Percentiles rank a stretch among this genome's conserved stretches.
Evolutionary conservation across 176 grass and related monocot species (phyloP).

Genomic region (Neostapfia colusana): DNA sequence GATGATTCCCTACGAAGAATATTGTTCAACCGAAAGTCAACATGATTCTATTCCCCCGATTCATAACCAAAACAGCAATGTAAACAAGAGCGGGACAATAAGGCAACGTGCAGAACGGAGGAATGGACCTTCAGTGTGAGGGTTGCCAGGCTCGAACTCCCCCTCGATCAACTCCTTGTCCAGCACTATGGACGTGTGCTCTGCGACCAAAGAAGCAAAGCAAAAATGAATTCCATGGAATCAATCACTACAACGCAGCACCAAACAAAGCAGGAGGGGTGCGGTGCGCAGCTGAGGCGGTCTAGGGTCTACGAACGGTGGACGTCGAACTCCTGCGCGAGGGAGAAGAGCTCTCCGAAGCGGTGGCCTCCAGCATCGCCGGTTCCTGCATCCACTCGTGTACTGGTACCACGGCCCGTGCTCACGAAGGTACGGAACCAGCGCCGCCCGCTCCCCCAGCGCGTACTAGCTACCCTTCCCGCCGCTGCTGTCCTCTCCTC

Average conservation of each 20-base stretch:
- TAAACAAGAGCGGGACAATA: neutral
- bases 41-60: neutral
- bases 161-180: slow-evolving; percentile 68
- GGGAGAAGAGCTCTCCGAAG: slow-evolving; percentile 77
- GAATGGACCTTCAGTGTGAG: too few species aligned
- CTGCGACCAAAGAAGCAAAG: slow-evolving; percentile 37
- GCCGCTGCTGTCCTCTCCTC: neutral
- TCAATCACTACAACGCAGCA: slow-evolving; percentile 21
- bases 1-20: neutral
- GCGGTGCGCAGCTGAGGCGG: slow-evolving; percentile 4
- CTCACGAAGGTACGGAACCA: slow-evolving; percentile 78
- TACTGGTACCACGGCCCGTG: slow-evolving; percentile 84
- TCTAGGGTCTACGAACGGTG: slow-evolving; percentile 80
- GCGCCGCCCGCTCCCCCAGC: slow-evolving; percentile 48
- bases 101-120: neutral
- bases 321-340: slow-evolving; percentile 71
- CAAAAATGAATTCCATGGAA: slow-evolving; percentile 10
- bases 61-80: neutral
- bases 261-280: slow-evolving; percentile 13
- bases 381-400: slow-evolving; percentile 85
- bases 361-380: slow-evolving; percentile 72
- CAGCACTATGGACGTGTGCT: slow-evolving; percentile 82
- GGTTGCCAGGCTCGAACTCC: slow-evolving; percentile 46
- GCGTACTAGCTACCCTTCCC: slow-evolving; percentile 41
- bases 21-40: neutral